Evolutionary conservation across 2,329 filamentous ascomycete genomes (phyloP).

Genomic region (Albifimbria verrucaria): DNA sequence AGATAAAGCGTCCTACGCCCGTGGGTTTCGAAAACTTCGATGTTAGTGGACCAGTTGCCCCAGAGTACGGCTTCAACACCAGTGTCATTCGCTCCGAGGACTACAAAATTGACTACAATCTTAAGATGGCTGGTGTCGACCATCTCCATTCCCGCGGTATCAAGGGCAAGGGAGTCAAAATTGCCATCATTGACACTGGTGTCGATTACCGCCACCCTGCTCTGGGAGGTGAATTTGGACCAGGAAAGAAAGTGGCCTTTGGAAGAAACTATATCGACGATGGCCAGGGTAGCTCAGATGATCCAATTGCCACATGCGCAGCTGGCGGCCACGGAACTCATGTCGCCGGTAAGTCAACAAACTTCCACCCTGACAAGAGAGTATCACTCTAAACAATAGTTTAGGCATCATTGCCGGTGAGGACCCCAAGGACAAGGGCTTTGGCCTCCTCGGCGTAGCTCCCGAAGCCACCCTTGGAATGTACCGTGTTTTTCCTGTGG

Average conservation of each 20-base stretch:
- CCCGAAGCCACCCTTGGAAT: slow-evolving; percentile 18
- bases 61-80: background rate
- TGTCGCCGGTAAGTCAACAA: background rate
- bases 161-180: background rate
- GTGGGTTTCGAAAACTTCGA: slow-evolving; percentile 1
- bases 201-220: background rate
- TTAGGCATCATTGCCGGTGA: slow-evolving; percentile 2
- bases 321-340: slow-evolving; percentile 5
- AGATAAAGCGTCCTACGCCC: slow-evolving; percentile 3
- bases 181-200: background rate
- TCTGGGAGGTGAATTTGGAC: background rate
- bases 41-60: background rate
- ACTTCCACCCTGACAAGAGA: background rate
- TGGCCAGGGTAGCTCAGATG: background rate
- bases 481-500: slow-evolving; percentile 16
- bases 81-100: slow-evolving; percentile 6
- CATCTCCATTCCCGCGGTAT: background rate
- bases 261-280: background rate
- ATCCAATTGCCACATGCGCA: slow-evolving; percentile 8
- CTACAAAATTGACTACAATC: slow-evolving; percentile 6
- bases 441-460: slow-evolving; percentile 17
- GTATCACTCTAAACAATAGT: background rate
- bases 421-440: slow-evolving; percentile 5
- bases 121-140: background rate
- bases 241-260: background rate